Evolutionary conservation across 768 basidiomycete genomes (phyloP), one percentile per base, ranked within the genome.

Genomic region (Piloderma croceum): DNA sequence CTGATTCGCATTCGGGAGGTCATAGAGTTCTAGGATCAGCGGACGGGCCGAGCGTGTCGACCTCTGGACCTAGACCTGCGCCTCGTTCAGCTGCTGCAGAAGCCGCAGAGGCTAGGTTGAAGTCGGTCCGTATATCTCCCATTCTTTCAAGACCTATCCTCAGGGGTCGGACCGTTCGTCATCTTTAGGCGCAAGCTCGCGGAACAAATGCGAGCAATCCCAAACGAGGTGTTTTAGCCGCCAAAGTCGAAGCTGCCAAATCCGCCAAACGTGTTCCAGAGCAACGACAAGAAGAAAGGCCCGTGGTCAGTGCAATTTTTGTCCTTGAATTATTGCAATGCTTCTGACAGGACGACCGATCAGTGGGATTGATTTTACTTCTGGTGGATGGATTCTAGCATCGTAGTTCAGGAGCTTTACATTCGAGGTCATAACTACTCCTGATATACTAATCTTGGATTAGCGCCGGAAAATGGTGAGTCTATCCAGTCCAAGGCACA

Each of bases 301-400:
- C 71, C 48, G 68, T 75, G 68, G 71, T 73, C 49, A 55, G 71
- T 60, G 44, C 53, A 48, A n/a, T n/a, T n/a, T n/a, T n/a, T 53
- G 44, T 45, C 41, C 38, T 47, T 42, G 37, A 42, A 44, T 37
- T 13, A 41, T 40, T 19, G 32, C 41, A 38, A 20, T 48, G 15
- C 43, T 40, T 44, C 31, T 38, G 20, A 22, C 39, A 39, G 29
- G 34, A 34, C 6, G 38, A 38, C 27, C 24, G 22, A 24, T 36
- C 48, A 73, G 69, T 71, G 71, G 68, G 71, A 73, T 42, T 71
- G 54, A 63, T 54, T 47, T 41, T 38, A 44, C 46, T n/a, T n/a
- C n/a, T n/a, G n/a, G n/a, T n/a, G n/a, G n/a, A n/a, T n/a, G n/a
- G n/a, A n/a, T n/a, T n/a, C n/a, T n/a, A n/a, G n/a, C n/a, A n/a